phyloP scores from a whole-genome alignment of 805 yeast genomes.

The Hanseniaspora singularis region DNA sequence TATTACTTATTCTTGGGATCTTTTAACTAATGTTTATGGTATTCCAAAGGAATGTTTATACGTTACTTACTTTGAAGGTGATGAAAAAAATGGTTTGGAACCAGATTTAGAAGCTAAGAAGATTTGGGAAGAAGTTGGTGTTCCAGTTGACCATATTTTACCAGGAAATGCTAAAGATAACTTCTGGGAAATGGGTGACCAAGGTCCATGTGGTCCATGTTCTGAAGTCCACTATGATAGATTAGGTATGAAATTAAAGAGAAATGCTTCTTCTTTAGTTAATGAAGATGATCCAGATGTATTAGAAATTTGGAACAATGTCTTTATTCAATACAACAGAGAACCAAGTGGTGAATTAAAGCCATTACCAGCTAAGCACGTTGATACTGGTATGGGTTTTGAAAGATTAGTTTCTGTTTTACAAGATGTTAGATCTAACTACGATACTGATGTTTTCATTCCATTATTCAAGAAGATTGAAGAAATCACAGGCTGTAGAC shows the following conservation, averaged over 20 bases:
- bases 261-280: constrained; percentile 84
- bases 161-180: constrained; percentile 87
- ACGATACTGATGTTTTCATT: constrained; percentile 91
- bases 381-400: constrained; percentile 98
- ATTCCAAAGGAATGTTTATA: constrained; percentile 69
- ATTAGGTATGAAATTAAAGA: constrained; percentile 60
- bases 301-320: constrained; percentile 94
- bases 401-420: constrained; percentile 91
- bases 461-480: constrained; percentile 80
- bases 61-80: constrained; percentile 96
- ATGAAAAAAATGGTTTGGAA: constrained; percentile 62
- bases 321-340: constrained; percentile 92
- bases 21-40: constrained; percentile 75
- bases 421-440: constrained; percentile 84
- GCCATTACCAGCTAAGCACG: constrained; percentile 83
- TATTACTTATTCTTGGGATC: constrained; percentile 77
- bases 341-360: constrained; percentile 73
- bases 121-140: constrained; percentile 79
- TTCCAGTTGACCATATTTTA: constrained; percentile 78
- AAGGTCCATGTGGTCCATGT: constrained; percentile 99
- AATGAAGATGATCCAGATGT: constrained; percentile 97
- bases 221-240: constrained; percentile 96
- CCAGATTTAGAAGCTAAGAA: constrained; percentile 91
- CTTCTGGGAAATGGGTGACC: constrained; percentile 99
- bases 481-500: constrained; percentile 85